Evolutionary conservation across 768 basidiomycete species (phyloP).

Genomic region (Rhizopogon rudus): DNA sequence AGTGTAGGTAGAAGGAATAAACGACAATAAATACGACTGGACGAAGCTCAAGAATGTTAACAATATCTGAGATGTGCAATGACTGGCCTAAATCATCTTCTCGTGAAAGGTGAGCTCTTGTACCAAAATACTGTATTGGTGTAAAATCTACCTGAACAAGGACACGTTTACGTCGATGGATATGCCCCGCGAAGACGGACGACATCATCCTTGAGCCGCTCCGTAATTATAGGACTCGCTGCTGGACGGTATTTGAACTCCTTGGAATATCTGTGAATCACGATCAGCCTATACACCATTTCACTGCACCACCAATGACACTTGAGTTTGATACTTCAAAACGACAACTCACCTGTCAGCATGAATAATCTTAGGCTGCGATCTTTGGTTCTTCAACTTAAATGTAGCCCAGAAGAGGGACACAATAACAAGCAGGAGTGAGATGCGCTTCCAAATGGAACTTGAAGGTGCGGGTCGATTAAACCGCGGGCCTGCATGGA

Average conservation of each 20-base stretch:
- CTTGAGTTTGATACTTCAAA: not conserved
- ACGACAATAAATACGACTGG: not conserved
- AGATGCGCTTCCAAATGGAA: slow-evolving; percentile 40
- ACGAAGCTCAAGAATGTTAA: not conserved
- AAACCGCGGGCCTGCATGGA: slow-evolving; percentile 28
- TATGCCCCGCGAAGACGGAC: slow-evolving; percentile 63
- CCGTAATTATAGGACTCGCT: slow-evolving; percentile 79
- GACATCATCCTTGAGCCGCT: slow-evolving; percentile 67
- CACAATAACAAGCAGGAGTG: slow-evolving; percentile 36
- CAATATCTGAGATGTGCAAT: not conserved
- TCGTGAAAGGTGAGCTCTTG: not conserved
- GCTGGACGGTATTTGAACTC: slow-evolving; percentile 81
- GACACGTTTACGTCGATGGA: slow-evolving; percentile 19
- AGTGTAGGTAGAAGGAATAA: not conserved
- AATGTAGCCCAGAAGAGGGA: slow-evolving; percentile 42
- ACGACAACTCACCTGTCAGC: slow-evolving; percentile 50
- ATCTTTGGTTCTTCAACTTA: slow-evolving; percentile 20
- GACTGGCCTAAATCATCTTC: not conserved
- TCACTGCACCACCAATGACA: not conserved
- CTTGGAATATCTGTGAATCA: slow-evolving; percentile 65
- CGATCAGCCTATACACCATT: not conserved
- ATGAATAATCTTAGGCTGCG: slow-evolving; percentile 46
- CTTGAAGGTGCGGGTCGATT: slow-evolving; percentile 30
- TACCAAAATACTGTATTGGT: not conserved
- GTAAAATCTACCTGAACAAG: not conserved